phyloP scores from a whole-genome alignment of 2,329 filamentous ascomycete species.

The Chaetomium sp. region DNA sequence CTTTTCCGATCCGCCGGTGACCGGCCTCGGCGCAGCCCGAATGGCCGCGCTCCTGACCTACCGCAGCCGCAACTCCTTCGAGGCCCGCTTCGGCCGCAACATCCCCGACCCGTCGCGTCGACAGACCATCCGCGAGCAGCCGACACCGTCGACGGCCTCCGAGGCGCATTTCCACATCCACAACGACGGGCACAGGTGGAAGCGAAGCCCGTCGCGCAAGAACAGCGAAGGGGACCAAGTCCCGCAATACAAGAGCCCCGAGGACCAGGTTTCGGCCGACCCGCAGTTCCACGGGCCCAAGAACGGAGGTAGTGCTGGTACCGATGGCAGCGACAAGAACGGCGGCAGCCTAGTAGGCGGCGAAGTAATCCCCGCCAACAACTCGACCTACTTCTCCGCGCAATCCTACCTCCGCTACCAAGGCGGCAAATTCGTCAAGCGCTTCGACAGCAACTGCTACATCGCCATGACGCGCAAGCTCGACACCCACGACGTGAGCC shows the following conservation, averaged over 20 bases:
- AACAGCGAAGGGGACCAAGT: slow-evolving; percentile 32
- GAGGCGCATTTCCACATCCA: slow-evolving; percentile 75
- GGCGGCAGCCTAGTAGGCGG: slow-evolving; percentile 41
- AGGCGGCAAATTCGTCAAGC: slow-evolving; percentile 90
- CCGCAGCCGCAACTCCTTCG: slow-evolving; percentile 92
- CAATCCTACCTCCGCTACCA: slow-evolving; percentile 98
- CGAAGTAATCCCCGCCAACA: slow-evolving; percentile 47
- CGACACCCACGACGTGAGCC: slow-evolving; percentile 91
- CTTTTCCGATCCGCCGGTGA: slow-evolving; percentile 77
- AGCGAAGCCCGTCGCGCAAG: slow-evolving; percentile 45
- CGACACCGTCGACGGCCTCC: slow-evolving; percentile 54
- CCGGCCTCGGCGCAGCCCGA: slow-evolving; percentile 85
- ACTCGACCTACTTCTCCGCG: slow-evolving; percentile 90
- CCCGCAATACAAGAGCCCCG: not conserved
- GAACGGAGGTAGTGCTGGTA: slow-evolving; percentile 25
- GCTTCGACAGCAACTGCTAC: slow-evolving; percentile 98
- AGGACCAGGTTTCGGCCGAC: slow-evolving; percentile 33
- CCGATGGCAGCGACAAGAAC: too few relatives aligned
- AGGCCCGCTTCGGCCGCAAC: slow-evolving; percentile 89
- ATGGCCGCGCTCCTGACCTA: slow-evolving; percentile 97
- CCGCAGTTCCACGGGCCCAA: slow-evolving; percentile 67
- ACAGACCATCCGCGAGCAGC: slow-evolving; percentile 71
- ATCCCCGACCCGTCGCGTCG: slow-evolving; percentile 77
- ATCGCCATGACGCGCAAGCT: slow-evolving; percentile 97
- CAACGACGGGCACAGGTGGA: slow-evolving; percentile 70